These are phyloP conservation scores for Populus simonii DNA, from an alignment of 345 rosid genomes.

Conservation along the genomic window DNA sequence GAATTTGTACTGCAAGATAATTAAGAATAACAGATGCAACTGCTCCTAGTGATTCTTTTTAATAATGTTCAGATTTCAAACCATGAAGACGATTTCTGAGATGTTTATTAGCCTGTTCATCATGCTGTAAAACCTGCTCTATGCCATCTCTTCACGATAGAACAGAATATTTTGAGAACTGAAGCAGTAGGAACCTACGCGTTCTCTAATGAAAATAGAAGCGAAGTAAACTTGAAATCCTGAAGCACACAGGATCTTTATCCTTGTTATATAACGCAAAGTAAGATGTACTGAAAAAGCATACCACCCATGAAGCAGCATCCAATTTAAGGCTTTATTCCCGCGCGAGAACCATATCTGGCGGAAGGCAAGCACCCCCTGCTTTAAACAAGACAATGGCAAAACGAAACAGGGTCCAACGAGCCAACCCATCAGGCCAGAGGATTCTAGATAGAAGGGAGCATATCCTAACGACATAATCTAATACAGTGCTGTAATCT, in stretches of 20 bases:
- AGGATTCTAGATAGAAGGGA: background rate
- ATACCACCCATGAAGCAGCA: background rate
- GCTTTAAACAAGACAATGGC: background rate
- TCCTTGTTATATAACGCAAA: background rate
- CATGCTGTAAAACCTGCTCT: background rate
- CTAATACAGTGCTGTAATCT: background rate
- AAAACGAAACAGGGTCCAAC: too few species aligned
- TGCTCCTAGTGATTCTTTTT: background rate
- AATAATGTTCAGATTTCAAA: background rate
- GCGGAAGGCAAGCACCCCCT: background rate
- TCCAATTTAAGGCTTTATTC: background rate
- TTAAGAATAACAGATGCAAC: background rate
- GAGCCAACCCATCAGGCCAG: background rate
- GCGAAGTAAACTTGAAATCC: background rate
- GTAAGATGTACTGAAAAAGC: background rate
- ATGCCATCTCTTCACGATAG: background rate
- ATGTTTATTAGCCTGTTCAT: background rate
- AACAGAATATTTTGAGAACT: background rate
- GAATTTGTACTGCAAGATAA: background rate
- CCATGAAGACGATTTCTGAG: background rate
- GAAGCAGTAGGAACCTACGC: too few species aligned
- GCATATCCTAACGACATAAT: background rate
- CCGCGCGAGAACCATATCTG: background rate
- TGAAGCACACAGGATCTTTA: background rate
- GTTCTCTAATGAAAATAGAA: background rate